These are phyloP conservation scores for Nannochloris sp. DNA, from an alignment of 139 green algal species.

Conservation along the genomic window DNA sequence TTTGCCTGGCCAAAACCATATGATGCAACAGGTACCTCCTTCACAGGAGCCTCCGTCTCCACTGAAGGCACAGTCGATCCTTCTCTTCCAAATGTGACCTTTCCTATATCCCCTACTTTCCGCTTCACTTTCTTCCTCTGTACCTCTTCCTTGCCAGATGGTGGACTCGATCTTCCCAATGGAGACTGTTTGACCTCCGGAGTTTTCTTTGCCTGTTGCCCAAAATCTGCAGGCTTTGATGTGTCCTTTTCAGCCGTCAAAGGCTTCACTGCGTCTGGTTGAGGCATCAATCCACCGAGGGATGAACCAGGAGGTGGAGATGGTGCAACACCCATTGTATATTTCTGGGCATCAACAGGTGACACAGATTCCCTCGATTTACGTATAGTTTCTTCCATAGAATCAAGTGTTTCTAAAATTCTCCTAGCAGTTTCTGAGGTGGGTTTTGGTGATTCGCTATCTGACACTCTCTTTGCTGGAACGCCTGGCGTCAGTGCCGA, in stretches of 20 bases:
- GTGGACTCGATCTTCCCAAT: no score
- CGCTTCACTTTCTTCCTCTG: background rate
- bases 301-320: conserved; percentile 1
- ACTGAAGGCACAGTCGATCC: background rate
- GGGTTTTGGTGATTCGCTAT: background rate
- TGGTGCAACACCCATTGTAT: background rate
- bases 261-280: conserved; percentile 11
- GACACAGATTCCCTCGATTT: conserved; percentile 1
- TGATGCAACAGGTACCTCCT: background rate
- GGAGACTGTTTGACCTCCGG: no score
- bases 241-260: background rate
- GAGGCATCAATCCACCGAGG: conserved; percentile 3
- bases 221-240: background rate
- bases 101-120: conserved; percentile 1
- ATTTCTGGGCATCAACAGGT: conserved; percentile 4
- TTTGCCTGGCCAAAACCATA: background rate
- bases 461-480: background rate
- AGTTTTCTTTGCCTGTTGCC: no score
- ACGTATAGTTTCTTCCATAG: conserved; percentile 17
- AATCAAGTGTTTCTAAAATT: conserved; percentile 30
- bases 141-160: background rate
- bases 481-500: background rate
- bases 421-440: conserved; percentile 31
- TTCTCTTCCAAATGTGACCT: conserved; percentile 23
- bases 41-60: background rate